These are phyloP conservation scores for Scenedesmus sp. DNA, from an alignment of 163 green algal species.

Conservation along the genomic window DNA sequence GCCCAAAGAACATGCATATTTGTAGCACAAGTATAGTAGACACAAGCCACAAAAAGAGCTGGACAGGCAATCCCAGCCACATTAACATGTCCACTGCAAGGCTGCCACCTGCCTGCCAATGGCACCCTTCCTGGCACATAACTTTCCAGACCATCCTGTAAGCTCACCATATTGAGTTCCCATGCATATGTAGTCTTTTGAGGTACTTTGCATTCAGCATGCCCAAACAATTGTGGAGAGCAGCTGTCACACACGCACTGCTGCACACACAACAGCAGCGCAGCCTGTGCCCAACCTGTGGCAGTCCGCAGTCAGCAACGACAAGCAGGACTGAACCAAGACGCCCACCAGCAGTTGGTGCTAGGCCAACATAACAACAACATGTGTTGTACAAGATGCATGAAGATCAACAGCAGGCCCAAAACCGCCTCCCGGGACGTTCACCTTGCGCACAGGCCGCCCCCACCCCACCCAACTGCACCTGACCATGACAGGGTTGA, in stretches of 20 bases:
- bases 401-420: too few relatives aligned
- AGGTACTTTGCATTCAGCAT: background rate
- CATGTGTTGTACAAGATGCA: too few relatives aligned
- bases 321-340: background rate
- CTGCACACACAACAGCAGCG: background rate
- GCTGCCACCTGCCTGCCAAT: background rate
- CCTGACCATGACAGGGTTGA: too few relatives aligned
- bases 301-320: background rate
- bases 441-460: too few relatives aligned
- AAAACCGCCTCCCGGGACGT: too few relatives aligned
- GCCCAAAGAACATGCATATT: background rate
- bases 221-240: background rate
- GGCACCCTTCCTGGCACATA: too few relatives aligned
- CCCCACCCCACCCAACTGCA: too few relatives aligned
- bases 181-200: background rate
- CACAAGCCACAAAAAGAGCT: background rate
- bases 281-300: background rate
- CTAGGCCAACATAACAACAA: background rate
- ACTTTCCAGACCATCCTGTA: background rate
- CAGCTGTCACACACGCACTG: background rate
- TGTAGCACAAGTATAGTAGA: background rate
- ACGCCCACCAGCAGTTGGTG: background rate
- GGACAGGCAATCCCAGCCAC: background rate
- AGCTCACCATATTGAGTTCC: background rate
- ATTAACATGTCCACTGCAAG: background rate